Base-by-base conservation (phyloP, 2,329 filamentous ascomycete species). In the Atkinsonella hypoxylon region DNA sequence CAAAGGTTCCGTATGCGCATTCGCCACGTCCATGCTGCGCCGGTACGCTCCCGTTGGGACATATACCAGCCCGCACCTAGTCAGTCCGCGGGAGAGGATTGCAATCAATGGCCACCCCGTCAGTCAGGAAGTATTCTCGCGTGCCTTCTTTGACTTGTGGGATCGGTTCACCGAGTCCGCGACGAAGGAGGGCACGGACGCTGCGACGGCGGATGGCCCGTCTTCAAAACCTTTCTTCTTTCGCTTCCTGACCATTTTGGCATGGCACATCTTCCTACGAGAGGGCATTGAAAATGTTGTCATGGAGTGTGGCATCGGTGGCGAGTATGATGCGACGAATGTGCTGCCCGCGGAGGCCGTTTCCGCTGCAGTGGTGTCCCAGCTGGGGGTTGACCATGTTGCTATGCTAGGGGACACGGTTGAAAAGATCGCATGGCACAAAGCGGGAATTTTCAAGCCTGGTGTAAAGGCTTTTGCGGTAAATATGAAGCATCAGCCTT, bases 281-380 rank as follows among this genome's bases (percentile, higher is more conserved):
- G 85, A 93, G 63, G 83, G 84, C 1, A 82, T 96, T 0, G 75
- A 83, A 55, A 81, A 81, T 17, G 90, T 89, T 0, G 81, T 97
- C 10, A 77, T 97, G 34, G 93, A 98, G 68, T 95, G 89, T 60
- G 93, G 93, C 0, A 94, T 97, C 55, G 93, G 93, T 15, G 93
- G 90, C 46, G 88, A 95, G 68, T 89, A 89, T 61, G 91, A 97
- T 62, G 85, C 86, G 30, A 98, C 93, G 10, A 97, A 97, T 61
- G 78, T 97, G 20, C 67, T 98, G 6, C 73, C 74, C 0, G 50
- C 69, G 0, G 72, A 76, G 11, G 75, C 78, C 12, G 85, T 89
- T 1, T 82, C 79, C 7, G 83, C 82, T 1, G 78, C 82, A 1
- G 86, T 85, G 0, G 82, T 96, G 38, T 83, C 89, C 18, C 89